A percentile compares a stretch with the other conserved stretches of the same genome.
Conservation (phyloP, 2,329 filamentous ascomycete genomes). For the Cercospora zeina region DNA sequence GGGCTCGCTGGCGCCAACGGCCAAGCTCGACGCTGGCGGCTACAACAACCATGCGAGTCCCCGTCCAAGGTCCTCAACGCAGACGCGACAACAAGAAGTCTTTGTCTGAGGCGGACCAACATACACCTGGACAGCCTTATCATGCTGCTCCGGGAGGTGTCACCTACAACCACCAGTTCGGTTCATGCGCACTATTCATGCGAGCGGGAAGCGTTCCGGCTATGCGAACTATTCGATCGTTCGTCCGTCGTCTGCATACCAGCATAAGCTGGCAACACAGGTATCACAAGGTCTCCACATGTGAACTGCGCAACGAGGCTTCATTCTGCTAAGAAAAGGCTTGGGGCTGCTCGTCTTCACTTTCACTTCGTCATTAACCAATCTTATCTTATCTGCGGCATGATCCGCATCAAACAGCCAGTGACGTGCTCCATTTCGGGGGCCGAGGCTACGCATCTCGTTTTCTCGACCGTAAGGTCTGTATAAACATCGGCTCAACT, state of each 20-base stretch:
- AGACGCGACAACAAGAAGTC: neutral
- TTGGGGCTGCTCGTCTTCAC: neutral
- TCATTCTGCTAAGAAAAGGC: neutral
- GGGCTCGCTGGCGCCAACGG: neutral
- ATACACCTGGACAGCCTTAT: neutral
- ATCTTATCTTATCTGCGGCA: conserved; percentile 14
- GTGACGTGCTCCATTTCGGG: conserved; percentile 12
- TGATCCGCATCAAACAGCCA: conserved; percentile 2
- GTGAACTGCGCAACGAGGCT: neutral
- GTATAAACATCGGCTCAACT: conserved; percentile 19
- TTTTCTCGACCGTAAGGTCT: neutral
- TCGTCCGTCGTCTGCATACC: neutral
- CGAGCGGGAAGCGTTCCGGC: neutral
- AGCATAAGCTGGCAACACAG: neutral
- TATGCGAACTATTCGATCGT: neutral
- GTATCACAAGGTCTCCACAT: neutral
- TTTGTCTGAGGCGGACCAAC: neutral
- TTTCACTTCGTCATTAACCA: neutral
- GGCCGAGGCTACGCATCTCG: neutral
- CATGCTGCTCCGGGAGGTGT: neutral
- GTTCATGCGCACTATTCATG: neutral
- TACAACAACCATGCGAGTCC: neutral
- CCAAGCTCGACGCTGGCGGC: conserved; percentile 2
- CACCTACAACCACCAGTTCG: neutral
- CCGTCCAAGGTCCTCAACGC: neutral